Conservation (phyloP, 1,139 yeast genomes). For the Debaryomyces sp. region DNA sequence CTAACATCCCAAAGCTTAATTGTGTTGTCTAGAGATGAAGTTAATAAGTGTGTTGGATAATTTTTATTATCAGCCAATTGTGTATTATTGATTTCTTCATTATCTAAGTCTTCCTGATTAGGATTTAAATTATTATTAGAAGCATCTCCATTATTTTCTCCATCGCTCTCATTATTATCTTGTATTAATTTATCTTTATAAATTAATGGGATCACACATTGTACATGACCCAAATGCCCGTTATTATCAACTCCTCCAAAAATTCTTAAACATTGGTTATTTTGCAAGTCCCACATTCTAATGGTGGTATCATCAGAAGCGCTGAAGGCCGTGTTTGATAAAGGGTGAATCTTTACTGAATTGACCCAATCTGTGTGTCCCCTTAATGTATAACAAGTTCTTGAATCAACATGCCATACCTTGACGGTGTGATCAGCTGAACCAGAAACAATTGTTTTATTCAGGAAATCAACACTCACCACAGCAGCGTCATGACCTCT, state of each 20-base stretch:
- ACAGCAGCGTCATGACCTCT: slow-evolving; percentile 81
- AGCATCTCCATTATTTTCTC: slow-evolving; percentile 5
- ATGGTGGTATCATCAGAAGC: slow-evolving; percentile 92
- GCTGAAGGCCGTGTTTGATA: slow-evolving; percentile 77
- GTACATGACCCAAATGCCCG: slow-evolving; percentile 86
- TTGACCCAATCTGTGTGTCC: slow-evolving; percentile 96
- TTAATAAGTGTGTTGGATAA: slow-evolving; percentile 78
- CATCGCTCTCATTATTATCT: slow-evolving; percentile 37
- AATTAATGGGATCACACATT: slow-evolving; percentile 82
- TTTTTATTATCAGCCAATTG: slow-evolving; percentile 29
- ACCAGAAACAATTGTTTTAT: slow-evolving; percentile 87
- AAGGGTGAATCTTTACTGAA: slow-evolving; percentile 81
- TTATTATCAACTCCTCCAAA: slow-evolving; percentile 74
- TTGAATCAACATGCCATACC: slow-evolving; percentile 94
- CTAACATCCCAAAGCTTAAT: slow-evolving; percentile 90
- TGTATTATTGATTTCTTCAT: slow-evolving; percentile 25
- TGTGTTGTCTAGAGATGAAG: slow-evolving; percentile 91
- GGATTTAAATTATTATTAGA: slow-evolving; percentile 1
- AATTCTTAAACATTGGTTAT: slow-evolving; percentile 75
- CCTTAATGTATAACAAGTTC: slow-evolving; percentile 88
- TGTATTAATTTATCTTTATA: slow-evolving; percentile 55
- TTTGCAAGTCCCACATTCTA: slow-evolving; percentile 89
- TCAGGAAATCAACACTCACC: slow-evolving; percentile 74
- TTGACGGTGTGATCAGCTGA: slow-evolving; percentile 90
- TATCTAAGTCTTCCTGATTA: slow-evolving; percentile 6